Conservation (phyloP, 768 basidiomycete genomes). For the Lactarius psammicola region DNA sequence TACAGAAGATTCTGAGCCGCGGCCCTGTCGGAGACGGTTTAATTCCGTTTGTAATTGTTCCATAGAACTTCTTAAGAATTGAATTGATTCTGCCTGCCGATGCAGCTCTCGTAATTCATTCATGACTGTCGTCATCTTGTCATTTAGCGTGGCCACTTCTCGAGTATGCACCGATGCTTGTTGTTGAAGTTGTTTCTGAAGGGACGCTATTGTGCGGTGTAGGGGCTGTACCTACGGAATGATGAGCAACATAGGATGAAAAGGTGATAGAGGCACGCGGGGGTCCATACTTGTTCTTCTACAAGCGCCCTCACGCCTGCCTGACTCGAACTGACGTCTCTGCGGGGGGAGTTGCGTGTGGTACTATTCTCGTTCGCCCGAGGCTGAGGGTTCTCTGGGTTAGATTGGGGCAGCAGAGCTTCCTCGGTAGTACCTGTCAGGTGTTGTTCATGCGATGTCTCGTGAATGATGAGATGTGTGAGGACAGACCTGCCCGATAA, state of each 20-base stretch:
- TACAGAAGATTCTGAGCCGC: slow-evolving; percentile 14
- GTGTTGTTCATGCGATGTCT: slow-evolving; percentile 12
- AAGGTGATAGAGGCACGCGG: neutral
- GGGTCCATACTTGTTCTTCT: slow-evolving; percentile 22
- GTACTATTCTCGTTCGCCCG: slow-evolving; percentile 9
- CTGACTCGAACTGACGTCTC: slow-evolving; percentile 1
- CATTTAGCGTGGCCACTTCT: slow-evolving; percentile 24
- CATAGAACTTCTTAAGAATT: slow-evolving; percentile 22
- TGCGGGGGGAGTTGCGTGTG: neutral
- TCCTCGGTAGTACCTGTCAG: slow-evolving; percentile 14
- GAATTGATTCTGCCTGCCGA: slow-evolving; percentile 24
- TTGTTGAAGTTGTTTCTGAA: slow-evolving; percentile 27
- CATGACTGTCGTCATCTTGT: slow-evolving; percentile 18
- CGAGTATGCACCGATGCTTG: slow-evolving; percentile 21
- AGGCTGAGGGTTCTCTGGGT: neutral
- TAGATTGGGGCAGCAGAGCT: slow-evolving; percentile 14
- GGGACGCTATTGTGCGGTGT: slow-evolving; percentile 21
- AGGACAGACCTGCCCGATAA: slow-evolving; percentile 15
- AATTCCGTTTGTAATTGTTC: slow-evolving; percentile 27
- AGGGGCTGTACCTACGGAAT: slow-evolving; percentile 20
- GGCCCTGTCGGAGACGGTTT: slow-evolving; percentile 12
- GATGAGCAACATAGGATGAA: slow-evolving; percentile 3
- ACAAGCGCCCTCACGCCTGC: slow-evolving; percentile 15
- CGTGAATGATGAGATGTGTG: neutral
- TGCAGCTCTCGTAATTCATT: slow-evolving; percentile 24